Base-by-base conservation (phyloP, 1,284 basidiomycete species). In the Cutaneotrichosporon cavernicola region DNA sequence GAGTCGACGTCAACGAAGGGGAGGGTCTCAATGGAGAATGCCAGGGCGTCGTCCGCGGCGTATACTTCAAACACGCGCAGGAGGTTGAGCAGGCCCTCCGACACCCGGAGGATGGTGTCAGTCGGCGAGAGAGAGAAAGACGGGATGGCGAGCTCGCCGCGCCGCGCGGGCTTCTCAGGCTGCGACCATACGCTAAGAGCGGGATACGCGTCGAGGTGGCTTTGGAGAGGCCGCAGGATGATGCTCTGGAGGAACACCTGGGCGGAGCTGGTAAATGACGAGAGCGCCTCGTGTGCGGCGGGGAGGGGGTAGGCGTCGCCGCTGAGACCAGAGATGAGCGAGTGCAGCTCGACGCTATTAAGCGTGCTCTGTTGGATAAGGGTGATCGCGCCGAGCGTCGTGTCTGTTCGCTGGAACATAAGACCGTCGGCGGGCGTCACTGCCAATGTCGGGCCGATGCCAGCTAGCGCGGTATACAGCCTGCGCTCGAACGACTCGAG, bases 51-150 rank as follows among this genome's bases (percentile, higher is more conserved):
- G 76, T 97, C 94, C 60, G 91, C 89, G 5, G 90, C 92, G 74
- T 97, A 95, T 18, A 94, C 90, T 77, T 98, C 95, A 76, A 99
- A 96, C 22, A 98, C 82, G 57, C 95, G 83, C 1, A 96, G 92
- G 6, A 99, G 85, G 80, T 97, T 97, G 47, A 98, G 84, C 56
- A 99, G 81, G 6, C 92, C 93, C 75, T 99, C 97, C 6, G 92
- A 90, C 18, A 98, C 88, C 57, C 89, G 87, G 65, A 94, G 90
- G 70, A 97, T 90, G 2, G 86, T 88, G 63, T 92, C 90, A 51
- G 89, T 97, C 0, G 94, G 94, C 13, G 90, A 92, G 16, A 95
- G 84, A 1, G 93, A 97, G 80, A 99, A 99, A 5, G 87, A 91
- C 2, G 96, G 96, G n/a, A 98, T 87, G 46, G 86, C 84, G 31